Conservation (phyloP, 106 monocot genomes). For the Agapanthus africanus region DNA sequence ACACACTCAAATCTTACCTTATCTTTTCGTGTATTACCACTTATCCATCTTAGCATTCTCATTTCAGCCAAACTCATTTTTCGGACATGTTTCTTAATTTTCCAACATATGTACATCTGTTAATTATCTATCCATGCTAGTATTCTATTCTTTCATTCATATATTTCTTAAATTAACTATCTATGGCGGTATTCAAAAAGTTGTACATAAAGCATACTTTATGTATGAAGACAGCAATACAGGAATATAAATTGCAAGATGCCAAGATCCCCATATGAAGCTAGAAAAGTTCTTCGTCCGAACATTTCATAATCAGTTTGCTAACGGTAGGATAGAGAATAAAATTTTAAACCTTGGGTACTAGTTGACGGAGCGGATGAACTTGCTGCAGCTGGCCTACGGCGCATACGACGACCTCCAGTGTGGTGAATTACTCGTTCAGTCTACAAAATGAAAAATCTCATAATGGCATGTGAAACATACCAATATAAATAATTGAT, state of each 20-base stretch:
- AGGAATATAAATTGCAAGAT: background rate
- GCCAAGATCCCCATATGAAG: background rate
- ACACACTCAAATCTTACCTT: too few species aligned
- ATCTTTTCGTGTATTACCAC: too few species aligned
- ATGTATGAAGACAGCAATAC: background rate
- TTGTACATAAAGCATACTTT: background rate
- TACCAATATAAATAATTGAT: too few species aligned
- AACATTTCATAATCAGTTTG: background rate
- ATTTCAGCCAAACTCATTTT: too few species aligned
- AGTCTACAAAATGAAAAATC: slow-evolving; percentile 19
- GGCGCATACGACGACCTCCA: slow-evolving; percentile 57
- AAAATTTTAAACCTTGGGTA: slow-evolving; percentile 29
- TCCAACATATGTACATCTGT: background rate
- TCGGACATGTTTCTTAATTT: too few species aligned
- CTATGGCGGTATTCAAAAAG: background rate
- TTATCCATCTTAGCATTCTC: too few species aligned
- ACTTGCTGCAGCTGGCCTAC: slow-evolving; percentile 45
- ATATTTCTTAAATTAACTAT: background rate
- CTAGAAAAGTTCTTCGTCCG: background rate
- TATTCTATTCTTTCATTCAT: background rate
- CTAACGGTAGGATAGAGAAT: background rate
- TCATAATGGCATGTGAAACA: too few species aligned
- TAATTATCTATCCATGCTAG: background rate
- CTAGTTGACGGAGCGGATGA: slow-evolving; percentile 50
- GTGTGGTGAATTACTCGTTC: slow-evolving; percentile 48